Evolutionary conservation across 176 grass and related monocot species (phyloP).

Genomic region (Aegilops longissima): DNA sequence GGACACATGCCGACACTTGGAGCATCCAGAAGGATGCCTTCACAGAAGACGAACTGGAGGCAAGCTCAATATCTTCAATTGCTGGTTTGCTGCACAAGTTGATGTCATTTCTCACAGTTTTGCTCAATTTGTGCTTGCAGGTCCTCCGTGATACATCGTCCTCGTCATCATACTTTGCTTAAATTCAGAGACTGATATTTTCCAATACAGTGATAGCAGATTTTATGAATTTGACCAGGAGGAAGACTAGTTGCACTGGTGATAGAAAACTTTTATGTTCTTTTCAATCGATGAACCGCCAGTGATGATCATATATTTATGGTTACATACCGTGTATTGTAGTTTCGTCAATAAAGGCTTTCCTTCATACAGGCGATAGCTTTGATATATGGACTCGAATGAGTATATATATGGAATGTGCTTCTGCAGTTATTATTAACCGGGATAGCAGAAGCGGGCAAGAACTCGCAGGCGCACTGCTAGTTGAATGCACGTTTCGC

Average conservation of each 20-base stretch:
- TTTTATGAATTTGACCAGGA: background rate
- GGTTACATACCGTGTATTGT: constrained; percentile 4
- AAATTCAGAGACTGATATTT: constrained; percentile 14
- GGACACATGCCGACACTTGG: constrained; percentile 96
- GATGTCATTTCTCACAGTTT: background rate
- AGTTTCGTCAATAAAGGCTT: background rate
- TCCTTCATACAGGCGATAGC: background rate
- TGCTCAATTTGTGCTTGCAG: constrained; percentile 36
- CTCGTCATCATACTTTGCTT: constrained; percentile 92
- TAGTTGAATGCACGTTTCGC: no score
- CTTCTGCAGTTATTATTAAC: background rate
- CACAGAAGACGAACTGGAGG: constrained; percentile 91
- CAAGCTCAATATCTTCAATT: constrained; percentile 32
- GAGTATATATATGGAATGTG: background rate
- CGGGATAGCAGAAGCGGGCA: no score
- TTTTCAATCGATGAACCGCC: background rate
- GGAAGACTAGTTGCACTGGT: background rate
- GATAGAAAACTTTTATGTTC: background rate
- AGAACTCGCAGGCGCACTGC: no score
- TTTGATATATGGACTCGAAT: constrained; percentile 3
- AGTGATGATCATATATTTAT: background rate
- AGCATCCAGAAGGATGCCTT: constrained; percentile 87
- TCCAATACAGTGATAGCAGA: background rate
- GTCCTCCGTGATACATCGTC: constrained; percentile 84
- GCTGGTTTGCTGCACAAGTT: background rate